A percentile compares a stretch with the other conserved stretches of the same genome.
phyloP scores from a whole-genome alignment of 2,329 filamentous ascomycete species.

The Lasiodiplodia citricola region DNA sequence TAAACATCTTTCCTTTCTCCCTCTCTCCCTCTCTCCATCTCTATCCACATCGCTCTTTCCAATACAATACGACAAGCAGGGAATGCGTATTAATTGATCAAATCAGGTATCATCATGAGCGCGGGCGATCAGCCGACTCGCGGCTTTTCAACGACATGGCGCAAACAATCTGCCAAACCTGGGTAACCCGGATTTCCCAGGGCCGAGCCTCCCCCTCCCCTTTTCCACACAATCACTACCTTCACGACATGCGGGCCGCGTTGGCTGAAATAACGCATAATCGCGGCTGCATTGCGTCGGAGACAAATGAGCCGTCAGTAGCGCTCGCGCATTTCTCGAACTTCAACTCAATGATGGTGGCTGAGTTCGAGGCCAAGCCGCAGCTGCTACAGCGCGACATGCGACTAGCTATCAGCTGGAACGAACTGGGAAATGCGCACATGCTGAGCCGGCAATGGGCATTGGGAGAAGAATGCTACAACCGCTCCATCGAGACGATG shows the following conservation, averaged over 20 bases:
- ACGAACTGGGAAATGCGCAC: constrained; percentile 31
- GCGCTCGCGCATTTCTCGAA: constrained; percentile 26
- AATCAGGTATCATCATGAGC: constrained; percentile 30
- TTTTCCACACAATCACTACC: neutral
- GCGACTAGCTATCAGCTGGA: constrained; percentile 31
- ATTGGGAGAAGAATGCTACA: constrained; percentile 30
- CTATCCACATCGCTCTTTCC: too few relatives aligned
- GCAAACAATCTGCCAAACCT: constrained; percentile 9
- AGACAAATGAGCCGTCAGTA: constrained; percentile 30
- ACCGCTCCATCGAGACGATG: constrained; percentile 28
- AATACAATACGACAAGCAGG: too few relatives aligned
- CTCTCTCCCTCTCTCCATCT: too few relatives aligned
- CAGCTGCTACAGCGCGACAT: constrained; percentile 23
- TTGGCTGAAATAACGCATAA: constrained; percentile 32
- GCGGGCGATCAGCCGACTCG: constrained; percentile 27
- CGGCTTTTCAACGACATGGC: constrained; percentile 27
- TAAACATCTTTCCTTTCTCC: too few relatives aligned
- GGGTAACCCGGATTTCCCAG: neutral
- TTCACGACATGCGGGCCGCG: constrained; percentile 22
- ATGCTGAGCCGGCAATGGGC: constrained; percentile 30
- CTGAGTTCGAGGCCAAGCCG: constrained; percentile 11
- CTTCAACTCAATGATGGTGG: constrained; percentile 30
- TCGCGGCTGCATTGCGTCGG: constrained; percentile 30
- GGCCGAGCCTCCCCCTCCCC: neutral
- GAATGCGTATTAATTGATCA: neutral